Evolutionary conservation across 2,329 filamentous ascomycete genomes (phyloP), one percentile per base, ranked within the genome.

Genomic region (Dactylellina haptotyla): DNA sequence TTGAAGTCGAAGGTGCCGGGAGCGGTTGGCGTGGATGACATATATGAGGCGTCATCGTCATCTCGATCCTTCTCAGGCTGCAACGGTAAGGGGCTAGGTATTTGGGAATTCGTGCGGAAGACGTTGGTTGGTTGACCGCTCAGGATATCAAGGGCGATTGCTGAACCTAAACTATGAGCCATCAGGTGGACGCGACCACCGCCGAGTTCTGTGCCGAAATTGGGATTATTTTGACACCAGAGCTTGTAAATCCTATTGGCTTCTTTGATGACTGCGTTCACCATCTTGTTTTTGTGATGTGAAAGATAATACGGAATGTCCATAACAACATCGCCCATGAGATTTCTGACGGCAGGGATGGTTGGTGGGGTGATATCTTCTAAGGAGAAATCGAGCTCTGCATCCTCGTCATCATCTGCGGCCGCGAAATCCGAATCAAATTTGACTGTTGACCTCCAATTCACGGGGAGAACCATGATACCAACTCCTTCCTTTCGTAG

Each of bases 281-380:
- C 90, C 93, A 99, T 98, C 80, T 93, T 97, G 2, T 89, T 87
- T 78, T 98, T 97, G 81, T 98, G 94, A 70, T 96, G 91, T 0
- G 94, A 98, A 82, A 99, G 89, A 82, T 98, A 99, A 80, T 97
- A 98, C 0, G 95, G 95, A 54, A 99, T 94, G 80, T 99, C 95
- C 54, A 98, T 89, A 92, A 99, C 97, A 77, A 99, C 92, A 80
- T 99, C 95, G 43, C 91, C 96, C 74, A 99, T 96, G 79, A 99
- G 88, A 79, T 90, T 92, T 48, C 95, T 89, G n/a, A 99, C 90
- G 0, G 92, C 93, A 0, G 94, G 93, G 28, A 99, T 91, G 0
- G 92, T 95, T 43, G 89, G 87, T 0, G 93, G 93, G 3, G 96
- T 97, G 76, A 99, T 97, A 77, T 98, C 93, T 77, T 93, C 90